These are phyloP conservation scores for Nyctanthes arbortristis DNA, from an alignment of 257 asterid genomes.

Conservation along the genomic window DNA sequence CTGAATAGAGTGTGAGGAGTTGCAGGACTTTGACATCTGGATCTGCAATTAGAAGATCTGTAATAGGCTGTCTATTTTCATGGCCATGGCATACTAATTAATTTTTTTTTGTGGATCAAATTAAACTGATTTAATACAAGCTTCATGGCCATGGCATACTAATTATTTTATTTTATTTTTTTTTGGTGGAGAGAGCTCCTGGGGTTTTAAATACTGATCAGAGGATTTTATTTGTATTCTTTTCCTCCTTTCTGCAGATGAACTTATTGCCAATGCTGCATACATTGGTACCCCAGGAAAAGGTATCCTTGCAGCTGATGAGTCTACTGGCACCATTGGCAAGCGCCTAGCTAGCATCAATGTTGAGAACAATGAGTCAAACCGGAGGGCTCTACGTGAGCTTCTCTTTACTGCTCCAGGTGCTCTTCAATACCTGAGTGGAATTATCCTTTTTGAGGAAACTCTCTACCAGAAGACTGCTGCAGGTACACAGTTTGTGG, in stretches of 20 bases:
- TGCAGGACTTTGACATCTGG: background rate
- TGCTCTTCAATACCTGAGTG: constrained; percentile 32
- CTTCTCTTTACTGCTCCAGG: constrained; percentile 39
- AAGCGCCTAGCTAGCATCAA: constrained; percentile 42
- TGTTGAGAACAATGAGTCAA: constrained; percentile 36
- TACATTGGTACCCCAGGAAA: constrained; percentile 50
- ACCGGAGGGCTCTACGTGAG: constrained; percentile 40
- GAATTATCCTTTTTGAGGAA: constrained; percentile 41
- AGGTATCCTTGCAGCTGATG: constrained; percentile 54
- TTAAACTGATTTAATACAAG: no score
- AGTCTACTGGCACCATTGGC: constrained; percentile 46
- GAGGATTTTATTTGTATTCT: no score
- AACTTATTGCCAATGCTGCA: constrained; percentile 36
- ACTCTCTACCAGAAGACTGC: constrained; percentile 45
- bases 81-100: no score
- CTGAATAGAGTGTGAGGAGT: background rate
- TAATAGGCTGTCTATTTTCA: background rate
- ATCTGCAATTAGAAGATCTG: background rate
- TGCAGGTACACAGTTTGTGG: constrained; percentile 25
- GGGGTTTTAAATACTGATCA: background rate
- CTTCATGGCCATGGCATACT: no score
- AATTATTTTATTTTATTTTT: no score
- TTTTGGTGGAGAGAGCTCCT: no score
- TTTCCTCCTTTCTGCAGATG: constrained; percentile 20
- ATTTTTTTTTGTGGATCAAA: no score